Evolutionary conservation across 176 grass and related monocot species (phyloP).

Genomic region (Oropetium thomaeum): DNA sequence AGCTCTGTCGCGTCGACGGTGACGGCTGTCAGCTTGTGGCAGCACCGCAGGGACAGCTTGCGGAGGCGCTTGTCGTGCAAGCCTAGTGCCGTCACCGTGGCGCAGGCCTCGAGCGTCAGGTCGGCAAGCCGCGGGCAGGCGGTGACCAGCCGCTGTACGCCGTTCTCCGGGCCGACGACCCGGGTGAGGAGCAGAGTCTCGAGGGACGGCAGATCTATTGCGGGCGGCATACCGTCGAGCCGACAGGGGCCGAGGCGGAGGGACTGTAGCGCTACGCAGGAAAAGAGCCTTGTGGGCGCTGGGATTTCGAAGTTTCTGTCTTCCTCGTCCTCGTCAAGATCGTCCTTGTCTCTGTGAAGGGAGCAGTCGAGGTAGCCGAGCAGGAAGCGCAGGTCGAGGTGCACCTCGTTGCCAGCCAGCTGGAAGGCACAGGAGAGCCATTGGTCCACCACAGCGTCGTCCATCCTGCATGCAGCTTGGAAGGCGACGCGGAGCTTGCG

Average conservation of each 20-base stretch:
- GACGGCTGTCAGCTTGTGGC: background rate
- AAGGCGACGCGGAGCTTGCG: slow-evolving; percentile 19
- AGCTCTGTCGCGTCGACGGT: background rate
- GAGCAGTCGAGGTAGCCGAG: background rate
- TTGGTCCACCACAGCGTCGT: background rate
- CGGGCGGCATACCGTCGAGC: background rate
- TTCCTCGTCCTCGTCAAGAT: too few relatives aligned
- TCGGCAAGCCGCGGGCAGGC: background rate
- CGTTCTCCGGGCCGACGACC: background rate
- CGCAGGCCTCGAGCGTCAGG: background rate
- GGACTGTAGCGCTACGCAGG: background rate
- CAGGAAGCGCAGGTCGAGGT: background rate
- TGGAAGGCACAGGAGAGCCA: too few relatives aligned
- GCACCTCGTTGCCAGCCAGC: background rate
- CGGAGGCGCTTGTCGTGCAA: background rate
- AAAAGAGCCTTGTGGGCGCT: background rate
- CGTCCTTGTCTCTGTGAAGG: background rate
- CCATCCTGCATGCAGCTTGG: accelerated
- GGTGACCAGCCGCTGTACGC: slow-evolving; percentile 16
- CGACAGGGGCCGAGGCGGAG: background rate
- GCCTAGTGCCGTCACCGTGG: background rate
- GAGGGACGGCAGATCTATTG: background rate
- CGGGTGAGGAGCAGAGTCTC: background rate
- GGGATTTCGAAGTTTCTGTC: background rate
- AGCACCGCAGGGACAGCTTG: background rate